Evolutionary conservation across 441 rosid species (phyloP).

Genomic region (Hura crepitans): DNA sequence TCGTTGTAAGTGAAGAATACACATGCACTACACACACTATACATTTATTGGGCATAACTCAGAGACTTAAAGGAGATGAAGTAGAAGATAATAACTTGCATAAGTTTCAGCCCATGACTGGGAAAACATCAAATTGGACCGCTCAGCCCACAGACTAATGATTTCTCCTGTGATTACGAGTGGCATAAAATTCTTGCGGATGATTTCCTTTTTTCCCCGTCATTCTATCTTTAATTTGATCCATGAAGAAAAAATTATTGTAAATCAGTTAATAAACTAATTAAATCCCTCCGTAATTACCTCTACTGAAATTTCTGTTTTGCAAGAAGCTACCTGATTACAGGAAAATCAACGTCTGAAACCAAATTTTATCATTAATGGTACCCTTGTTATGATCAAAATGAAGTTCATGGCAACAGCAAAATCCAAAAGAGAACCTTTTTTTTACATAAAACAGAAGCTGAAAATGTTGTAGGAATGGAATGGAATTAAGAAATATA

Average conservation of each 20-base stretch:
- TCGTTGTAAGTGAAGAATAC: too few relatives aligned
- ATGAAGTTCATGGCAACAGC: not conserved
- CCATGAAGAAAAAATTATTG: too few relatives aligned
- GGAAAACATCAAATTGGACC: not conserved
- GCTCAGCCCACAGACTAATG: not conserved
- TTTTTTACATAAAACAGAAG: not conserved
- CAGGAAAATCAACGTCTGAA: not conserved
- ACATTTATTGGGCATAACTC: too few relatives aligned
- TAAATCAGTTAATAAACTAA: too few relatives aligned
- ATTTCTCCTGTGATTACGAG: not conserved
- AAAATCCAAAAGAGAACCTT: slow-evolving; percentile 12
- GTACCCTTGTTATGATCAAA: not conserved
- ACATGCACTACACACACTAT: too few relatives aligned
- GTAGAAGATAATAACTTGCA: not conserved
- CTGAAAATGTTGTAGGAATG: not conserved
- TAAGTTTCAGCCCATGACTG: not conserved
- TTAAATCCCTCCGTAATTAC: too few relatives aligned
- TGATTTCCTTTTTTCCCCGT: too few relatives aligned
- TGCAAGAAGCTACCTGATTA: not conserved
- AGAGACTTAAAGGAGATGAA: too few relatives aligned
- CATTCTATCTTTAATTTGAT: too few relatives aligned
- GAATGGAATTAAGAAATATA: not conserved
- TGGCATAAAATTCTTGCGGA: too few relatives aligned
- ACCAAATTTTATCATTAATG: not conserved
- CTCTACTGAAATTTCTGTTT: not conserved